Conservation (phyloP, 495 filamentous ascomycete species). For the Trichocladium uniseriatum region DNA sequence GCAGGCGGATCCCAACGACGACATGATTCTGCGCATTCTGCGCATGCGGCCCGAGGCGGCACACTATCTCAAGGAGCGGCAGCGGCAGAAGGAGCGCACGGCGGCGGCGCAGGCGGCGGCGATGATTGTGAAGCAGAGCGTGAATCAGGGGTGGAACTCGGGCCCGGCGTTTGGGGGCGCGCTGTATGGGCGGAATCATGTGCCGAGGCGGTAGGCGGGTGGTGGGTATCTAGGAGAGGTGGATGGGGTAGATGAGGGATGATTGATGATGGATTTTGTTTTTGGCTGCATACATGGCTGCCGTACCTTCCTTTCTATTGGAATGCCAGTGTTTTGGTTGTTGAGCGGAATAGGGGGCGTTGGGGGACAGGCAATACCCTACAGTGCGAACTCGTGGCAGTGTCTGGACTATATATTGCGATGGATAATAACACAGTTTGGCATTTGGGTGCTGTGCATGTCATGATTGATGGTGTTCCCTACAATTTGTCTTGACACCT, state of each 20-base stretch:
- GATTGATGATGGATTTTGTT: not conserved
- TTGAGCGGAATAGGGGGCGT: not conserved
- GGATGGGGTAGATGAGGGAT: not conserved
- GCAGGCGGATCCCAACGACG: slow-evolving; percentile 93
- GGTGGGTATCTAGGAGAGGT: not conserved
- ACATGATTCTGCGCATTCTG: slow-evolving; percentile 94
- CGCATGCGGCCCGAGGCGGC: slow-evolving; percentile 95
- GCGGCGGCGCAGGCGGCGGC: slow-evolving; percentile 85
- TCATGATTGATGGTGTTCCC: not conserved
- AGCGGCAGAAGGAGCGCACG: slow-evolving; percentile 86
- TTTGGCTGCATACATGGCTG: not conserved
- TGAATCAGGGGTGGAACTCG: slow-evolving; percentile 49
- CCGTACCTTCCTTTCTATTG: not conserved
- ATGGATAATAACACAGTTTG: not conserved
- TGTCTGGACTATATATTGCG: not conserved
- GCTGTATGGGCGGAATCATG: slow-evolving; percentile 23
- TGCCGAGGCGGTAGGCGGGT: slow-evolving; percentile 18
- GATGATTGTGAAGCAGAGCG: slow-evolving; percentile 88
- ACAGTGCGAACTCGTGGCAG: not conserved
- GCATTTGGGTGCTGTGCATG: too few relatives aligned
- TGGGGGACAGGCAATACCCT: not conserved
- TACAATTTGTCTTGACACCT: too few relatives aligned
- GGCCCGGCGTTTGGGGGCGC: slow-evolving; percentile 32
- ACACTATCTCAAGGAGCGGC: slow-evolving; percentile 78
- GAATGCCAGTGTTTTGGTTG: not conserved